These are phyloP conservation scores for Plectosphaerella plurivora DNA, from an alignment of 2,329 filamentous ascomycete genomes.

Conservation along the genomic window DNA sequence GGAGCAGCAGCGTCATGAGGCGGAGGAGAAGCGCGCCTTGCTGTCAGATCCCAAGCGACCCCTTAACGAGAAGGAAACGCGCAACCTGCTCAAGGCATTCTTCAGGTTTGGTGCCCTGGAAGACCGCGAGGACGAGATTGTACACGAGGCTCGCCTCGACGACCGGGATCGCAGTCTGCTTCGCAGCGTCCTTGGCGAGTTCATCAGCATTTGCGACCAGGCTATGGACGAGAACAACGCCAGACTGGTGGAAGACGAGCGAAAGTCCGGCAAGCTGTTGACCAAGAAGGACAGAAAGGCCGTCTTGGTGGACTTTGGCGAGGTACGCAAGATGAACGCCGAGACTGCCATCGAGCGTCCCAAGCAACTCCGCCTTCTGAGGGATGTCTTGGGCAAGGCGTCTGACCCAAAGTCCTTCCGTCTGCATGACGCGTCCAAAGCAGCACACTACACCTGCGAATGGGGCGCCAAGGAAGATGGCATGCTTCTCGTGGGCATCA, in stretches of 20 bases:
- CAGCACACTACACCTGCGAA: constrained; percentile 82
- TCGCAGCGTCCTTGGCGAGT: constrained; percentile 68
- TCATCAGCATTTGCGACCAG: constrained; percentile 55
- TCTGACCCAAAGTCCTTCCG: constrained; percentile 77
- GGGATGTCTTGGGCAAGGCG: constrained; percentile 62
- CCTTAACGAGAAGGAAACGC: constrained; percentile 85
- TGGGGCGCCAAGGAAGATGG: constrained; percentile 95
- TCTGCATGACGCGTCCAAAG: constrained; percentile 86
- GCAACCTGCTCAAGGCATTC: constrained; percentile 85
- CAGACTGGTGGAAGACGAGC: constrained; percentile 74
- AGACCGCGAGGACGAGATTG: constrained; percentile 80
- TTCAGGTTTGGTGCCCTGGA: constrained; percentile 88
- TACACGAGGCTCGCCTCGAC: constrained; percentile 78
- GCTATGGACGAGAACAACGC: constrained; percentile 65
- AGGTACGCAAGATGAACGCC: constrained; percentile 91
- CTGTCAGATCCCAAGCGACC: constrained; percentile 82
- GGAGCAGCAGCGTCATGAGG: constrained; percentile 65
- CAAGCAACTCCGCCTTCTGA: constrained; percentile 79
- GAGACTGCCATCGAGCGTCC: constrained; percentile 92
- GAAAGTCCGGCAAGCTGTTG: constrained; percentile 72
- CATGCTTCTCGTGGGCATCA: constrained; percentile 93
- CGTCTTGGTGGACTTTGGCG: constrained; percentile 88
- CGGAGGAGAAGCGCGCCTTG: constrained; percentile 70
- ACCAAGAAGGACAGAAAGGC: constrained; percentile 99
- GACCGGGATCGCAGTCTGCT: constrained; percentile 82